These are phyloP conservation scores for Podochytrium sp. DNA, from an alignment of 192 early-diverging fungal genomes.

Conservation along the genomic window DNA sequence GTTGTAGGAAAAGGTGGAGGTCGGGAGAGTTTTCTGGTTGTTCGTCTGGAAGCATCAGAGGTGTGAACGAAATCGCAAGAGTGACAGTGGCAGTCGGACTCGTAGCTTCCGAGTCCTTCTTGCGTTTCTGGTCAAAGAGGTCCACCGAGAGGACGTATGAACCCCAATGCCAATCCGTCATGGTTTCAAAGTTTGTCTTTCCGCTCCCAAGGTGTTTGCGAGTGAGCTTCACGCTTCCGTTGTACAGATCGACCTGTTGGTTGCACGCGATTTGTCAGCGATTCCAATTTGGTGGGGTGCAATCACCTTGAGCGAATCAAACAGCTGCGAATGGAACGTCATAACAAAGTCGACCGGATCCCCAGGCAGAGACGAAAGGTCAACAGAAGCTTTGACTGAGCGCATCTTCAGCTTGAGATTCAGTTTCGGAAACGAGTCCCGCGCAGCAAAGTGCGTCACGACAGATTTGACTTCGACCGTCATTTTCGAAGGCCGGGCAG, in stretches of 20 bases:
- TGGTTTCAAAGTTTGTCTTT: neutral
- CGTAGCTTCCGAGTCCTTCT: neutral
- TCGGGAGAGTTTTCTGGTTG: neutral
- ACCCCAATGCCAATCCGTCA: constrained; percentile 32
- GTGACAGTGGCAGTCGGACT: neutral
- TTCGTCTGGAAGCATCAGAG: constrained; percentile 11
- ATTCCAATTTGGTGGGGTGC: neutral
- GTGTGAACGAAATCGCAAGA: constrained; percentile 11
- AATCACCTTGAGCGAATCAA: constrained; percentile 31
- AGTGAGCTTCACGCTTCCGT: neutral
- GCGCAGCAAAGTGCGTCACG: neutral
- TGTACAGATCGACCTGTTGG: constrained; percentile 8
- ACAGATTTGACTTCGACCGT: neutral
- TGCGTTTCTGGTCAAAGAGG: neutral
- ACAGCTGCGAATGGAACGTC: constrained; percentile 27
- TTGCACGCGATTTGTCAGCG: neutral
- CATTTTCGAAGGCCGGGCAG: constrained; percentile 4
- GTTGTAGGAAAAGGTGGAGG: neutral
- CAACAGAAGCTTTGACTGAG: neutral
- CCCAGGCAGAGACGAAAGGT: neutral
- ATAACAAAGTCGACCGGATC: constrained; percentile 13
- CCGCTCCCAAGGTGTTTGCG: constrained; percentile 19
- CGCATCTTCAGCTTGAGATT: neutral
- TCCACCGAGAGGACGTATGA: neutral
- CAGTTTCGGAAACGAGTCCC: neutral